These are phyloP conservation scores for Pythium plurisporium DNA, from an alignment of 352 stramenopile genomes.

Conservation along the genomic window DNA sequence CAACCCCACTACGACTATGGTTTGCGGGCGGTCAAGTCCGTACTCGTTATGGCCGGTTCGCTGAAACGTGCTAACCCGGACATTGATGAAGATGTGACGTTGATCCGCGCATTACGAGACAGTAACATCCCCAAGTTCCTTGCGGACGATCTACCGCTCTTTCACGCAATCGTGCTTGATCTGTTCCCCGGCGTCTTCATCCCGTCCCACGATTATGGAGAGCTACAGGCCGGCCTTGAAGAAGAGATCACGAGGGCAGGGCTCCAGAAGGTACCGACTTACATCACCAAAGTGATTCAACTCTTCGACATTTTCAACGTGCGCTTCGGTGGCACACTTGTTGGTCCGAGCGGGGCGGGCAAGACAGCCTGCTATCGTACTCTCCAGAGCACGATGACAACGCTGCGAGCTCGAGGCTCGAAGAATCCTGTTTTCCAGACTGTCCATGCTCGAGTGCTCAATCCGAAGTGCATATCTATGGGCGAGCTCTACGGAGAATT, in stretches of 20 bases:
- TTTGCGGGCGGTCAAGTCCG: conserved; percentile 92
- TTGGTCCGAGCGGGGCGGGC: conserved; percentile 86
- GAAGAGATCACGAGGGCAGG: conserved; percentile 69
- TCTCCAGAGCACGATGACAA: conserved; percentile 67
- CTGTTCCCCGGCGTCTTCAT: conserved; percentile 93
- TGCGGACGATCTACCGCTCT: conserved; percentile 92
- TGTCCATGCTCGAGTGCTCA: conserved; percentile 84
- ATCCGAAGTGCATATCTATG: conserved; percentile 95
- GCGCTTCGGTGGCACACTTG: conserved; percentile 93
- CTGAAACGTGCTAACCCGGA: conserved; percentile 93
- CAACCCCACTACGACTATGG: conserved; percentile 95
- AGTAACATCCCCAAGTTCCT: conserved; percentile 96
- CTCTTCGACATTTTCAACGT: conserved; percentile 90
- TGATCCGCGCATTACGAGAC: conserved; percentile 95
- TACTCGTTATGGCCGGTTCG: conserved; percentile 92
- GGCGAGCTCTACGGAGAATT: conserved; percentile 94
- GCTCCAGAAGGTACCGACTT: conserved; percentile 81
- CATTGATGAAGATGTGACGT: conserved; percentile 91
- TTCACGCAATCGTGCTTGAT: conserved; percentile 92
- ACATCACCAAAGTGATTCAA: conserved; percentile 86
- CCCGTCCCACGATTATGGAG: conserved; percentile 92
- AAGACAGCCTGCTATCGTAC: conserved; percentile 84
- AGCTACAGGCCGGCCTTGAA: conserved; percentile 88
- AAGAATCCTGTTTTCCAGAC: too few relatives aligned
- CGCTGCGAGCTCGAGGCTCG: too few relatives aligned